Evolutionary conservation across 2,329 filamentous ascomycete genomes (phyloP), one percentile per base, ranked within the genome.

Genomic region (Scleromitrula shiraiana): DNA sequence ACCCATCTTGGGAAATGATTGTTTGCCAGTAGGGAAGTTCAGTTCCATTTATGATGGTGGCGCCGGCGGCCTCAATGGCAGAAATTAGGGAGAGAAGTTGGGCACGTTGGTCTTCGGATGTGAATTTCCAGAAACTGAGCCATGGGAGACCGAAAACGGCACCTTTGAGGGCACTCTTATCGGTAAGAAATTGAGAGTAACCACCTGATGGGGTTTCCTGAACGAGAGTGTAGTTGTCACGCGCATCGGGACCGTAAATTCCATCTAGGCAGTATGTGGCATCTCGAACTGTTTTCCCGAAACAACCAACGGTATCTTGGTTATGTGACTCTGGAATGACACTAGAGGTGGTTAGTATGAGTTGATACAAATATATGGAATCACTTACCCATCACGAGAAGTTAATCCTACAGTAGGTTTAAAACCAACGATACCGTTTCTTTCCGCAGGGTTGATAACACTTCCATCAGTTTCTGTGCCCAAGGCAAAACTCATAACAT

Each of bases 381-480:
- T 38, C 33, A 49, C 54, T 41, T 46, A 61, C 60, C 71, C 78
- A 17, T 67, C 71, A 14, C 82, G 70, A 7, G 83, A 86, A 0
- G 82, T 87, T 42, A 87, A 64, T 0, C 85, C 85, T 5, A 88
- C 81, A 1, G 83, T 88, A 1, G 85, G 83, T 65, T 88, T 89
- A 62, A 89, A 76, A 3, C 85, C 85, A 2, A 88, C 82, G 2
- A 89, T 61, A 2, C 72, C 75, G 59, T 85, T 86, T 4, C 82
- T 70, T 62, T 83, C 76, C 1, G 85, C 83, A 0, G 85, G 85
- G 61, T 78, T 82, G 59, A 88, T 86, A 14, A 89, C 72, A 65
- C 76, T 80, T 4, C 77, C 83, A 60, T 88, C 83, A 0, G 84
- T 88, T 66, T 89, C 85, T 0, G 84, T 88, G 1, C 85, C 86